Percentiles rank a stretch among this genome's conserved stretches.
Evolutionary conservation across 805 yeast genomes (phyloP).

Genomic region (Candida sonorensis): DNA sequence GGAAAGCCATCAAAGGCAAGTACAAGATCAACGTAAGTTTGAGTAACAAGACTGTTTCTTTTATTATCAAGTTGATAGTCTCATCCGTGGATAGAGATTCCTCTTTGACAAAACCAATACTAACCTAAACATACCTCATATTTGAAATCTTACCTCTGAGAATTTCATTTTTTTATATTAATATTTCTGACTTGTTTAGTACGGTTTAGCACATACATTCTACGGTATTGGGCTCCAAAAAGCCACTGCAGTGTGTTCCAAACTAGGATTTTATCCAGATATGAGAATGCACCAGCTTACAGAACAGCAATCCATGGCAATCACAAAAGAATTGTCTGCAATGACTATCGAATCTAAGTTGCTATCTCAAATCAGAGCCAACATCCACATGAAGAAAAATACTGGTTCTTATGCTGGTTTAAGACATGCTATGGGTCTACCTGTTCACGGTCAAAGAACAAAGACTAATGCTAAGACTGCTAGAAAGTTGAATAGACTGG

Average conservation of each 20-base stretch:
- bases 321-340: conserved; percentile 81
- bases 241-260: conserved; percentile 75
- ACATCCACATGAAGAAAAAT: conserved; percentile 69
- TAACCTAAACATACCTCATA: too few relatives aligned
- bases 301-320: conserved; percentile 79
- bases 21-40: conserved; percentile 27
- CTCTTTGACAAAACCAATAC: too few relatives aligned
- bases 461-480: conserved; percentile 90
- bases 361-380: conserved; percentile 64
- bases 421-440: conserved; percentile 79
- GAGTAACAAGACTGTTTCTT: too few relatives aligned
- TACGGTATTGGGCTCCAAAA: conserved; percentile 80
- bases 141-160: too few relatives aligned
- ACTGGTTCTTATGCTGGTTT: conserved; percentile 85
- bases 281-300: conserved; percentile 92
- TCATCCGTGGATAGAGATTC: too few relatives aligned
- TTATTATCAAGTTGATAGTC: too few relatives aligned
- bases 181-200: conserved; percentile 8
- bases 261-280: conserved; percentile 82
- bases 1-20: conserved; percentile 43
- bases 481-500: conserved; percentile 69
- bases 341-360: conserved; percentile 79
- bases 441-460: conserved; percentile 87
- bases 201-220: conserved; percentile 71
- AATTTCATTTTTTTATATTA: too few relatives aligned